Percentiles rank a stretch among this genome's conserved stretches.
Evolutionary conservation across 1,284 basidiomycete genomes (phyloP).

Genomic region (Cystobasidium pallidum): DNA sequence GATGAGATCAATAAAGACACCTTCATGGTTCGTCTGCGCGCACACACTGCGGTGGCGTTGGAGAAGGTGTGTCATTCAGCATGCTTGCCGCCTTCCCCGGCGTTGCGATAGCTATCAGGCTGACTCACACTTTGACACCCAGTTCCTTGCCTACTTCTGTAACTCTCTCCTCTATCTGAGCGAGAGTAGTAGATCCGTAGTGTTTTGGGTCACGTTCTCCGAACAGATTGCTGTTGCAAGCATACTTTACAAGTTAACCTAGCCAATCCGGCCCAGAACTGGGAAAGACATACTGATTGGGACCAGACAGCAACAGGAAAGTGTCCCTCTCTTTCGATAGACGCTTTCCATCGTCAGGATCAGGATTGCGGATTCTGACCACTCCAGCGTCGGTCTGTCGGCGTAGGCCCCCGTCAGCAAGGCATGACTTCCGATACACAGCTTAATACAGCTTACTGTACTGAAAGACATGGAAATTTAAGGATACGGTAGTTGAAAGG

Average conservation of each 20-base stretch:
- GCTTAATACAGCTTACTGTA: background rate
- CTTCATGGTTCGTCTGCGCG: constrained; percentile 52
- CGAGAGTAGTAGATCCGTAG: constrained; percentile 51
- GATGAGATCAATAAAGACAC: constrained; percentile 48
- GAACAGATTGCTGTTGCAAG: constrained; percentile 50
- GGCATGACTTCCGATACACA: background rate
- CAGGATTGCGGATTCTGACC: constrained; percentile 48
- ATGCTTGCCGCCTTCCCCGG: too few species aligned
- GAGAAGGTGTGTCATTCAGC: background rate
- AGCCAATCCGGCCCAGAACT: too few species aligned
- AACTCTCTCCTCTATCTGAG: constrained; percentile 50
- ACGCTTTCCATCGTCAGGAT: constrained; percentile 46
- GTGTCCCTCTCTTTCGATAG: constrained; percentile 46
- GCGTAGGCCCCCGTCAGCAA: background rate
- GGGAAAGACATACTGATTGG: constrained; percentile 46
- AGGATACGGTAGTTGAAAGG: background rate
- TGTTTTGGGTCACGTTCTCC: constrained; percentile 50
- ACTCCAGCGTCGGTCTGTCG: constrained; percentile 46
- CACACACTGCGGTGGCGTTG: constrained; percentile 43
- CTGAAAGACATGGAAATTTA: constrained; percentile 20
- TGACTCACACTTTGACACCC: constrained; percentile 49
- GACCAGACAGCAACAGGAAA: constrained; percentile 49
- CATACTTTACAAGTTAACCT: too few species aligned
- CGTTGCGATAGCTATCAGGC: too few species aligned
- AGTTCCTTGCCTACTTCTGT: constrained; percentile 48